Evolutionary conservation across 1,284 basidiomycete genomes (phyloP).

Genomic region (Hymenochaete sp.): DNA sequence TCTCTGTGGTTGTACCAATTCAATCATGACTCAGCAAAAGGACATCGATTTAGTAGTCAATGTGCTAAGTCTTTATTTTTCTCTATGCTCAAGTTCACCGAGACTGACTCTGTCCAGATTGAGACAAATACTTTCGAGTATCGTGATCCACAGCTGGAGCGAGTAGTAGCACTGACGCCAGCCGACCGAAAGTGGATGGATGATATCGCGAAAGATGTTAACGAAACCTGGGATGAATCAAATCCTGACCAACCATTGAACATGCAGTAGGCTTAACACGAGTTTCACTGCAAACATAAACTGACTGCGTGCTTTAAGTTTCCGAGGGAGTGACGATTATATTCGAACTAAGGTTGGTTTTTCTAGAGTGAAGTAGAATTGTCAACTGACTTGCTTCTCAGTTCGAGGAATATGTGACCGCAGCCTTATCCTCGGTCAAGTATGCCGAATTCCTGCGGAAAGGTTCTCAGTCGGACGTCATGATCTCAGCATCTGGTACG

Average conservation of each 20-base stretch:
- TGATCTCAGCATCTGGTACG: slow-evolving; percentile 59
- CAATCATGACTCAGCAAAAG: slow-evolving; percentile 89
- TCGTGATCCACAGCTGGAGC: slow-evolving; percentile 72
- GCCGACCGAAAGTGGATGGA: slow-evolving; percentile 98
- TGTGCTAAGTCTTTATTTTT: slow-evolving; percentile 36
- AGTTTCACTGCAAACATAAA: slow-evolving; percentile 1
- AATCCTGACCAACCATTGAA: slow-evolving; percentile 46
- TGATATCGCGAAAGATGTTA: slow-evolving; percentile 64
- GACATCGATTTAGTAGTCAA: slow-evolving; percentile 91
- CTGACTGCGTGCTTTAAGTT: slow-evolving; percentile 35
- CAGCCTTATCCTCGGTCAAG: slow-evolving; percentile 75
- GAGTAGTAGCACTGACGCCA: slow-evolving; percentile 72
- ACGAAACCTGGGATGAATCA: slow-evolving; percentile 66
- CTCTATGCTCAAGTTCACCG: background rate
- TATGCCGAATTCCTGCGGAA: slow-evolving; percentile 75
- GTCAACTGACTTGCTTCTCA: slow-evolving; percentile 24
- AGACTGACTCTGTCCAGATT: slow-evolving; percentile 42
- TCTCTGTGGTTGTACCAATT: slow-evolving; percentile 92
- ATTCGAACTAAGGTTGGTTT: slow-evolving; percentile 65
- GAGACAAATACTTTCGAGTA: slow-evolving; percentile 83
- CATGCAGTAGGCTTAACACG: slow-evolving; percentile 49
- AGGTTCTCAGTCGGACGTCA: slow-evolving; percentile 50
- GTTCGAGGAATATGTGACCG: slow-evolving; percentile 82
- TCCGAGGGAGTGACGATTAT: slow-evolving; percentile 91
- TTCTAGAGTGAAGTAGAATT: background rate